Base-by-base conservation (phyloP, 345 rosid genomes). In the Eucalyptus polyanthemos region DNA sequence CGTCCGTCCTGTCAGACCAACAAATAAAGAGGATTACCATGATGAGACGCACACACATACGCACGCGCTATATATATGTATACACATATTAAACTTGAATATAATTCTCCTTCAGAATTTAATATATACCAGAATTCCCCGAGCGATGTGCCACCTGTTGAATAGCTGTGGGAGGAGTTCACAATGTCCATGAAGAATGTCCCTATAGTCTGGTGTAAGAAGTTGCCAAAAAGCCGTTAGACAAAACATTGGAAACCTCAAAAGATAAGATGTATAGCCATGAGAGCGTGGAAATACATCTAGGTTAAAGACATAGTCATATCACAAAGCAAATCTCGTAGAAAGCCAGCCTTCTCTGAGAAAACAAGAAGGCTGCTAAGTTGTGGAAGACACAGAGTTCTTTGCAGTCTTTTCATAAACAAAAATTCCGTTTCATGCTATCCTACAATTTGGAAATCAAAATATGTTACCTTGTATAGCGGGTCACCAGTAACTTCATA, bases 401-500 rank as follows among this genome's bases (percentile, higher is more conserved):
- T 37, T 19, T 37, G 42, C 25, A 37, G 45, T 72, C 42, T 37
- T 72, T 72, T 72, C 81, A 21, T 72, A 37, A 37, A 21, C 11
- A 42, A n/a, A 87, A 88, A 88, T 86, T 50, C 60, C 40, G 25
- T 86, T 24, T 60, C 76, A 31, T 62, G 29, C 76, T 25, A 45
- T 37, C 24, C 16, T 19, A 21, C 50, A 87, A 45, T 42, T 67
- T 11, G 40, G 19, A 25, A 86, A 51, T 54, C 24, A 67, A 87
- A 45, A 25, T 37, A 53, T 22, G n/a, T 51, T 91, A 97, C 99
- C 99, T 95, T 95, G 90, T 98, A 95, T 50, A 98, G 93, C 56
- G 96, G 94, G 90, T 98, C 99, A 37, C 98, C 98, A 49, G 97
- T 98, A 93, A 97, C 89, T 93, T 98, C 99, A 69, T 98, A 97